Evolutionary conservation across 331 rosid genomes (phyloP).

Genomic region (Ulmus americana): DNA sequence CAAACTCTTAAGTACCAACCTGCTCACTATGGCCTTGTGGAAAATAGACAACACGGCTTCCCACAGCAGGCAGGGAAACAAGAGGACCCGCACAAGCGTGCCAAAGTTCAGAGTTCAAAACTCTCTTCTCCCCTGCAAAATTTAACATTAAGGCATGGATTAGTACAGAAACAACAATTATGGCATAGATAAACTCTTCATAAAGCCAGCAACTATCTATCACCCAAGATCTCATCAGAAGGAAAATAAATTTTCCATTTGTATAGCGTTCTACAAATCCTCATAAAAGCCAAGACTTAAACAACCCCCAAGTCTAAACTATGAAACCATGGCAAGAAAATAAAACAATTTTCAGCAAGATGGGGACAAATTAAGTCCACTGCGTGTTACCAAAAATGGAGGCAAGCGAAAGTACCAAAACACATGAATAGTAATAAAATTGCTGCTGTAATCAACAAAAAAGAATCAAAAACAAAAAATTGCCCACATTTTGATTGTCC

Average conservation of each 20-base stretch:
- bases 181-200: background rate
- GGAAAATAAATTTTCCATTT: background rate
- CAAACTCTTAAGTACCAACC: conserved; percentile 34
- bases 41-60: conserved; percentile 88
- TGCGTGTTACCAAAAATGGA: conserved; percentile 5
- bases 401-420: conserved; percentile 5
- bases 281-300: conserved; percentile 2
- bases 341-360: conserved; percentile 12
- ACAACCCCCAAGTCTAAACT: background rate
- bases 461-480: background rate
- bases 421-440: background rate
- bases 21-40: conserved; percentile 99
- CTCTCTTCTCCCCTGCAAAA: conserved; percentile 76
- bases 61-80: conserved; percentile 74
- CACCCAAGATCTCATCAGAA: background rate
- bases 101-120: conserved; percentile 95
- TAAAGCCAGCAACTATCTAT: background rate
- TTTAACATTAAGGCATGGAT: background rate
- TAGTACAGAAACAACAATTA: background rate
- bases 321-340: conserved; percentile 3
- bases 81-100: conserved; percentile 99
- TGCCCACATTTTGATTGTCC: conserved; percentile 4
- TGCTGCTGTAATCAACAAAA: background rate
- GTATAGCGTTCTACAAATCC: background rate
- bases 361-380: conserved; percentile 18